Evolutionary conservation across 1,139 yeast genomes (phyloP), one percentile per base, ranked within the genome.

Genomic region (Pichia sp.): DNA sequence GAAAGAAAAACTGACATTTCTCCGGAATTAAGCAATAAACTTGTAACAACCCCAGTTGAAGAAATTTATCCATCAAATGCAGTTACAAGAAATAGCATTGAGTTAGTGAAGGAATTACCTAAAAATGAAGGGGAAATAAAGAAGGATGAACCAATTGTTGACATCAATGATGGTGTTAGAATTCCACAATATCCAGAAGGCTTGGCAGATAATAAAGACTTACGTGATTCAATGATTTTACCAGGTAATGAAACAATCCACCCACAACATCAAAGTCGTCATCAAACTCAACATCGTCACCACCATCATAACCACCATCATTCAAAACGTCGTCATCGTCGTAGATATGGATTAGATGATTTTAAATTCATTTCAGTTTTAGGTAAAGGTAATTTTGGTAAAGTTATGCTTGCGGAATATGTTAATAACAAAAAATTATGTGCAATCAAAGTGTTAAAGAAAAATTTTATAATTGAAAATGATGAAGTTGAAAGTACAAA

Each of bases 321-420:
- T 36, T 60, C 56, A 42, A 61, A 53, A 41, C 66, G 76, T 53
- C 76, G 74, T 50, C 74, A 70, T 57, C 73, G 73, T 51, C 80
- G 87, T 64, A 89, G 89, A 71, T 85, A 91, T 54, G 97, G 98
- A 0, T 77, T 93, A 59, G 98, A 93, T 68, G 98, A 93, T 70
- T 93, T 91, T 75, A 87, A 88, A 64, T 86, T 93, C 64, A 73
- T 93, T 64, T 95, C 97, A 13, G 99, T 93, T 10, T 76, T 93
- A 59, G 99, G 99, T 66, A 91, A 90, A 67, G 99, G 98, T 71
- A 93, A 93, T 68, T 93, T 93, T 68, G 99, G 99, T 71, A 93
- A 93, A 67, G 98, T 93, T 53, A 88, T 93, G 91, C 77, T 93
- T 60, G 98, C 97, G 2, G 96, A 90, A 71, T 87, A 96, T 22